Evolutionary conservation across 441 rosid species (phyloP), one percentile per base, ranked within the genome.

Genomic region (Euphorbia celastroides): DNA sequence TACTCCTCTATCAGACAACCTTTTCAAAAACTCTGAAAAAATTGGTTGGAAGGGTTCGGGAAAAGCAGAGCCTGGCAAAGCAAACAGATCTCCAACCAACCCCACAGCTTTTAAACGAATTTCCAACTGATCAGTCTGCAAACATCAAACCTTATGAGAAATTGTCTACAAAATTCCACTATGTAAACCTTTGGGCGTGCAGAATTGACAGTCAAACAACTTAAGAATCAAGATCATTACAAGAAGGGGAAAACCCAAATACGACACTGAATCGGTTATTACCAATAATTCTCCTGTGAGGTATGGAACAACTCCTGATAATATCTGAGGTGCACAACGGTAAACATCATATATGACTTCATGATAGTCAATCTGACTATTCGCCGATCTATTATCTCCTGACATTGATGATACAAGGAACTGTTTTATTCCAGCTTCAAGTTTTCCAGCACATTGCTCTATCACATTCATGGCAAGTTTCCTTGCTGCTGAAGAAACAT

Each of bases 231-330:
- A 54, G 36, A 62, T 52, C 44, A 54, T 54, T 23, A 31, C 66
- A 36, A 10, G 31, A 26, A 26, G 58, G 16, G 27, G 22, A 19
- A 59, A 58, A 36, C 28, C 23, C 16, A 64, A 56, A 51, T 19
- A 26, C 55, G 66, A 56, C 64, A 76, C 28, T 62, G 46, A 71
- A 65, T 61, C 51, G 46, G 46, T 57, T 42, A 63, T 80, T 92
- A 96, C 99, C 99, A 96, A 80, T 65, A 96, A 86, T 83, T 96
- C 99, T 70, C 99, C 98, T n/a, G 89, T 88, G 78, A 96, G 92
- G 79, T 91, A 86, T 13, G 98, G 96, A 60, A 91, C 80, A 68
- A 88, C 96, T 78, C 93, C 97, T 10, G 96, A 73, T 69, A 96
- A 80, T 65, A 87, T 78, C 77, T 91, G 96, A 70, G 98, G 97